These are phyloP conservation scores for Aspergillus biplanus DNA, from an alignment of 495 filamentous ascomycete genomes.

Conservation along the genomic window DNA sequence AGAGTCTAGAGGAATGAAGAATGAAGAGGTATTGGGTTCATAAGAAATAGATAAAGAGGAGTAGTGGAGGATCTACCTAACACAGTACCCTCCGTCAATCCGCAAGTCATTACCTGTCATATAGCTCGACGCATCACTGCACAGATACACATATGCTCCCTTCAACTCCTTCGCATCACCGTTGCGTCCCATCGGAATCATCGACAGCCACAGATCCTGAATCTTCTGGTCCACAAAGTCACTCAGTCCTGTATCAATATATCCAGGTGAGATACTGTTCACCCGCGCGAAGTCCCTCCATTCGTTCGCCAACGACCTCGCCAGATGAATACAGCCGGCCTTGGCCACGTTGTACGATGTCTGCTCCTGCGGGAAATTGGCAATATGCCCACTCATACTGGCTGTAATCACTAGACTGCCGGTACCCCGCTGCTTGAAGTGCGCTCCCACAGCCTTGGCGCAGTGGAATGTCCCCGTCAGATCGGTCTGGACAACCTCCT, in stretches of 20 bases:
- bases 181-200: slow-evolving; percentile 77
- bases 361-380: slow-evolving; percentile 79
- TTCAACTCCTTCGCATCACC: slow-evolving; percentile 83
- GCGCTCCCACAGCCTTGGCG: slow-evolving; percentile 65
- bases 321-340: slow-evolving; percentile 60
- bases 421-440: slow-evolving; percentile 64
- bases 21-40: not conserved
- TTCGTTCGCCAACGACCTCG: slow-evolving; percentile 68
- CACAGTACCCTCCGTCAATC: slow-evolving; percentile 68
- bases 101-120: slow-evolving; percentile 80
- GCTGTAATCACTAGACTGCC: slow-evolving; percentile 68
- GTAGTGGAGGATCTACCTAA: slow-evolving; percentile 36
- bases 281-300: slow-evolving; percentile 79
- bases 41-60: not conserved
- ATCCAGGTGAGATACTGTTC: slow-evolving; percentile 75
- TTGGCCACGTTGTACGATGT: slow-evolving; percentile 83
- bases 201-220: slow-evolving; percentile 69
- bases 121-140: slow-evolving; percentile 77
- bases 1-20: not conserved
- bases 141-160: slow-evolving; percentile 79
- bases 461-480: slow-evolving; percentile 70
- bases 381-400: slow-evolving; percentile 73
- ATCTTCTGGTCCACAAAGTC: slow-evolving; percentile 74
- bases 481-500: slow-evolving; percentile 68
- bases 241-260: slow-evolving; percentile 78